phyloP scores from a whole-genome alignment of 1,284 basidiomycete species.

The Cutaneotrichosporon mucoides region DNA sequence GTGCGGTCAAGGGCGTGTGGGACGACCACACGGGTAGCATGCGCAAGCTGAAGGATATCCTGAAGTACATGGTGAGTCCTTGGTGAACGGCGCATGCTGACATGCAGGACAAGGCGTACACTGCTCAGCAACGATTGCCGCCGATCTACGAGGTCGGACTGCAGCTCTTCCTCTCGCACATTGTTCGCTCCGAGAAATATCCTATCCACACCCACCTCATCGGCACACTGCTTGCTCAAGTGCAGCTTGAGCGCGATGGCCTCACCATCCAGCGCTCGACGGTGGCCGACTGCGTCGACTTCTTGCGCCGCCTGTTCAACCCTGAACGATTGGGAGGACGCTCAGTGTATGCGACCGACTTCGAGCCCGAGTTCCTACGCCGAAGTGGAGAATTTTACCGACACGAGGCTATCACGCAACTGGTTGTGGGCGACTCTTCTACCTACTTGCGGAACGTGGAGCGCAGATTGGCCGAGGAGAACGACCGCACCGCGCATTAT shows the following conservation, averaged over 20 bases:
- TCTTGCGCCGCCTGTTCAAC: slow-evolving; percentile 57
- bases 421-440: slow-evolving; percentile 72
- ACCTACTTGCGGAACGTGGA: slow-evolving; percentile 80
- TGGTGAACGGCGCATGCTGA: background rate
- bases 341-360: slow-evolving; percentile 76
- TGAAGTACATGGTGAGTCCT: slow-evolving; percentile 86
- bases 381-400: slow-evolving; percentile 79
- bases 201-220: slow-evolving; percentile 82
- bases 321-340: slow-evolving; percentile 48
- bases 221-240: slow-evolving; percentile 75
- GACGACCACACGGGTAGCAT: slow-evolving; percentile 90
- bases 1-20: slow-evolving; percentile 81
- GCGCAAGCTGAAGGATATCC: slow-evolving; percentile 80
- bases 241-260: slow-evolving; percentile 88
- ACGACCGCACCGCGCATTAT: slow-evolving; percentile 83
- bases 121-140: slow-evolving; percentile 65
- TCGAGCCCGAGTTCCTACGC: slow-evolving; percentile 77
- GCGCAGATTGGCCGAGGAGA: slow-evolving; percentile 75
- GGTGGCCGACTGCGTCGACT: slow-evolving; percentile 83
- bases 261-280: slow-evolving; percentile 86
- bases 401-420: slow-evolving; percentile 65
- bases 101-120: slow-evolving; percentile 81
- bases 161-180: slow-evolving; percentile 73
- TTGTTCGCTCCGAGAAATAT: slow-evolving; percentile 60
- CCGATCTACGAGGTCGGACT: slow-evolving; percentile 79